phyloP scores from a whole-genome alignment of 2,329 filamentous ascomycete species.

The Drechslerella stenobrocha region DNA sequence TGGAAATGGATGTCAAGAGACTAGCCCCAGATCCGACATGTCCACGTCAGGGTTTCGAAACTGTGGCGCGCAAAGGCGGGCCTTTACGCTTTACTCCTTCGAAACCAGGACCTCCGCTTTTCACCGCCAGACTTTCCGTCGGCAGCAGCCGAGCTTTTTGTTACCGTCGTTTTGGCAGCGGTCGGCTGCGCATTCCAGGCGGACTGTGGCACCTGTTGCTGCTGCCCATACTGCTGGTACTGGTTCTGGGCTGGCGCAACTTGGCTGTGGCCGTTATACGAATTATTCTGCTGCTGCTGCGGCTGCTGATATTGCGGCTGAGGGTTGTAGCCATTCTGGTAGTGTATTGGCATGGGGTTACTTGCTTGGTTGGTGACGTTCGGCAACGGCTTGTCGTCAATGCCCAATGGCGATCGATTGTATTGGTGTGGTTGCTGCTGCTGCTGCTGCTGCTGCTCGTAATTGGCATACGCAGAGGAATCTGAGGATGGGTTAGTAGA shows the following conservation, averaged over 20 bases:
- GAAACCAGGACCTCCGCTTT: conserved; percentile 44
- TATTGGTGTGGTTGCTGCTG: conserved; percentile 21
- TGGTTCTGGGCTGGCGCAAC: conserved; percentile 21
- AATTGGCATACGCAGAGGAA: conserved; percentile 25
- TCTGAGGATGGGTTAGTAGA: conserved; percentile 47
- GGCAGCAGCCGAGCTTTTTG: conserved; percentile 36
- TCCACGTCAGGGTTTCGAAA: too few relatives aligned
- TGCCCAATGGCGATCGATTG: conserved; percentile 24
- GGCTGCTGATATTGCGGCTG: conserved; percentile 28
- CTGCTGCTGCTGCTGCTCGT: conserved; percentile 35
- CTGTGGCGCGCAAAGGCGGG: neutral
- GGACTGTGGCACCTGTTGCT: conserved; percentile 21
- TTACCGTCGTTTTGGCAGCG: conserved; percentile 27
- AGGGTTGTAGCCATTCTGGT: conserved; percentile 29
- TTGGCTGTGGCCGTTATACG: conserved; percentile 30
- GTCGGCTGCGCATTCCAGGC: conserved; percentile 28
- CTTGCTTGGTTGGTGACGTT: conserved; percentile 25
- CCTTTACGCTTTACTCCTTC: conserved; percentile 44
- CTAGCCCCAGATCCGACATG: too few relatives aligned
- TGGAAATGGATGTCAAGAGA: too few relatives aligned
- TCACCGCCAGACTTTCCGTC: conserved; percentile 21
- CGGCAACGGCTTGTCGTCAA: conserved; percentile 40
- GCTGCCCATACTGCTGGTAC: conserved; percentile 35
- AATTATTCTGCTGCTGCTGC: conserved; percentile 25
- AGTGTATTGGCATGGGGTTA: conserved; percentile 16